Base-by-base conservation (phyloP, 495 filamentous ascomycete species). In the Aspergillus leporis region DNA sequence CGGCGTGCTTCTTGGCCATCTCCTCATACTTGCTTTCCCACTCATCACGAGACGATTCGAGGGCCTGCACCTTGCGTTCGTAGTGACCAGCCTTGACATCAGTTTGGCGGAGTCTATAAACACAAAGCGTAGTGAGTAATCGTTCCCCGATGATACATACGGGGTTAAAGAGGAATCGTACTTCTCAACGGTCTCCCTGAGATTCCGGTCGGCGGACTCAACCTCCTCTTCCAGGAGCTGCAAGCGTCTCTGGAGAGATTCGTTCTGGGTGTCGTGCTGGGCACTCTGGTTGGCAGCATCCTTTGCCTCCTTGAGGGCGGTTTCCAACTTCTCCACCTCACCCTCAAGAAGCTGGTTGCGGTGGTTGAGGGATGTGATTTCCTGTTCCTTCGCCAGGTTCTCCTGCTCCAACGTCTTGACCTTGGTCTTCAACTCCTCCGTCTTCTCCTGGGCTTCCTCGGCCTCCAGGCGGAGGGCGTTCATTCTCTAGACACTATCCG, bases 21-120 rank as follows among this genome's bases (percentile, higher is more conserved):
- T 97, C 94, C 78, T 97, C 95, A 76, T 93, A 98, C 81, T 98
- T 97, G 76, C 78, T 67, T 81, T 98, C 95, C 92, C 92, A 97
- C 73, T 90, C 81, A 74, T 97, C 91, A 62, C 89, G 87, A 66
- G 91, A 83, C 58, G 81, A 76, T 77, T 99, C 94, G 62, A 99
- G 86, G 65, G 93, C 96, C 73, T 95, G 89, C 62, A 99, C 94
- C 81, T 99, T 97, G 81, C 95, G 95, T 80, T 98, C 95, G 78
- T 92, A 97, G 83, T 99, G 94, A 61, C 93, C 95, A 71, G 94
- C 92, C 81, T 97, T 97, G 78, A 98, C 92, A 74, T 98, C 94
- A 75, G 94, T 97, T 79, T 96, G 93, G 67, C 95, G 92, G 68
- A 98, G 90, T 78, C 94, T 99, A 60, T 45, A 41, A 55, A 60